phyloP scores from a whole-genome alignment of 768 basidiomycete genomes.

The Suillus lakei region DNA sequence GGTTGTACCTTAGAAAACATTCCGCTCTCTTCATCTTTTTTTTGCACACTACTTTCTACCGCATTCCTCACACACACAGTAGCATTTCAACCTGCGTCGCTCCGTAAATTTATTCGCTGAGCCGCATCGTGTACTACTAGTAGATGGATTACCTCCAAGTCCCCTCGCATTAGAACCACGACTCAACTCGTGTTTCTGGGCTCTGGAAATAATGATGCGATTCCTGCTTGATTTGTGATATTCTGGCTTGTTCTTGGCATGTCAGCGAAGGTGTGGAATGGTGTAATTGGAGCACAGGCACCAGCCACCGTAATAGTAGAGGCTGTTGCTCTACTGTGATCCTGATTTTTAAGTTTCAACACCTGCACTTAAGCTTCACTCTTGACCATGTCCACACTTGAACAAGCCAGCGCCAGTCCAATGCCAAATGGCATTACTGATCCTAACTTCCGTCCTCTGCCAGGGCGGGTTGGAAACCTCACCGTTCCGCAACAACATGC shows the following conservation, averaged over 20 bases:
- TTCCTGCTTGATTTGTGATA: constrained; percentile 8
- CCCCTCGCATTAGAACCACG: constrained; percentile 37
- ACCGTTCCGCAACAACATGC: constrained; percentile 61
- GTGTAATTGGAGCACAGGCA: background rate
- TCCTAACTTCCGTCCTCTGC: constrained; percentile 65
- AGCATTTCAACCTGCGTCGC: constrained; percentile 42
- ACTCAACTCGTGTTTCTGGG: constrained; percentile 41
- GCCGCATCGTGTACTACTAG: constrained; percentile 33
- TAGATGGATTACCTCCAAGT: constrained; percentile 28
- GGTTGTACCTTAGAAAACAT: constrained; percentile 19
- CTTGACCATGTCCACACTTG: constrained; percentile 32
- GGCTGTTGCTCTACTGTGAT: background rate
- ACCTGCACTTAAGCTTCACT: constrained; percentile 1
- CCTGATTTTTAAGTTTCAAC: constrained; percentile 6
- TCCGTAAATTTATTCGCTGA: constrained; percentile 22
- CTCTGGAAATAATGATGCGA: constrained; percentile 40
- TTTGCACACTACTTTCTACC: constrained; percentile 9
- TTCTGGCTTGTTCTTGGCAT: background rate
- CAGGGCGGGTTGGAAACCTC: constrained; percentile 84
- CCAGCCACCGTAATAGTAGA: background rate
- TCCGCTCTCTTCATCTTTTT: constrained; percentile 13
- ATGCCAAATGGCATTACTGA: constrained; percentile 65
- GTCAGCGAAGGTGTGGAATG: background rate
- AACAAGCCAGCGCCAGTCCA: constrained; percentile 55
- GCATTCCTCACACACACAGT: constrained; percentile 14